Evolutionary conservation across 1,284 basidiomycete species (phyloP).

Genomic region (Tilletiopsis washingtonensis): DNA sequence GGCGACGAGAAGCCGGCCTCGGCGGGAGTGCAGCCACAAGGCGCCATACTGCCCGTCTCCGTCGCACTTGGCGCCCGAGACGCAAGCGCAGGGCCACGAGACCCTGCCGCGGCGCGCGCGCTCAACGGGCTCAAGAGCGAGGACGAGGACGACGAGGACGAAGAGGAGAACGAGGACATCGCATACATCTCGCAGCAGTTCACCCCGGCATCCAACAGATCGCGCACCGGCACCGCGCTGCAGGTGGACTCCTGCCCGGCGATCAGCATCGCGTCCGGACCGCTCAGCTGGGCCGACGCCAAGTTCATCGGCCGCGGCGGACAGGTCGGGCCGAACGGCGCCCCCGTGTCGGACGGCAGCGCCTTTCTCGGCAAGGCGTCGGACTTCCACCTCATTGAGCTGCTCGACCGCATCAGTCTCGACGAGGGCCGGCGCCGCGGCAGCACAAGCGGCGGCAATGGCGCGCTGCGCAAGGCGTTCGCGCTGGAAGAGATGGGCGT

Average conservation of each 20-base stretch:
- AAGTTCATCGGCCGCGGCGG: neutral
- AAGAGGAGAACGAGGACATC: conserved; percentile 17
- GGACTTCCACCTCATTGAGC: conserved; percentile 24
- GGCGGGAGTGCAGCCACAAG: neutral
- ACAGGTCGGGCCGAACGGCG: neutral
- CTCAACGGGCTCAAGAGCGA: neutral
- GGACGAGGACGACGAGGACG: conserved; percentile 19
- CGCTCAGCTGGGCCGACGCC: neutral
- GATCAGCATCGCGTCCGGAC: neutral
- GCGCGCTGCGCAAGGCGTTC: too few species aligned
- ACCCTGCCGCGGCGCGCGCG: too few species aligned
- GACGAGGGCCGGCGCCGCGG: neutral
- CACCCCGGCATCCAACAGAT: too few species aligned
- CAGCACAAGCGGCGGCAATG: neutral
- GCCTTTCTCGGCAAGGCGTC: conserved; percentile 35
- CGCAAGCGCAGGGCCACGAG: too few species aligned
- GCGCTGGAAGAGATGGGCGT: too few species aligned
- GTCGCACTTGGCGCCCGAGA: too few species aligned
- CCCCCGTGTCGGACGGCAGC: conserved; percentile 3
- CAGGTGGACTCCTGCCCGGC: neutral
- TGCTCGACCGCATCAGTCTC: conserved; percentile 22
- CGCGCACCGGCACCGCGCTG: neutral
- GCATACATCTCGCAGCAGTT: conserved; percentile 15
- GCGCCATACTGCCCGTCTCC: neutral
- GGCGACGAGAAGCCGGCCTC: neutral